Evolutionary conservation across 257 asterid genomes (phyloP).

Genomic region (Solanum tarijense): DNA sequence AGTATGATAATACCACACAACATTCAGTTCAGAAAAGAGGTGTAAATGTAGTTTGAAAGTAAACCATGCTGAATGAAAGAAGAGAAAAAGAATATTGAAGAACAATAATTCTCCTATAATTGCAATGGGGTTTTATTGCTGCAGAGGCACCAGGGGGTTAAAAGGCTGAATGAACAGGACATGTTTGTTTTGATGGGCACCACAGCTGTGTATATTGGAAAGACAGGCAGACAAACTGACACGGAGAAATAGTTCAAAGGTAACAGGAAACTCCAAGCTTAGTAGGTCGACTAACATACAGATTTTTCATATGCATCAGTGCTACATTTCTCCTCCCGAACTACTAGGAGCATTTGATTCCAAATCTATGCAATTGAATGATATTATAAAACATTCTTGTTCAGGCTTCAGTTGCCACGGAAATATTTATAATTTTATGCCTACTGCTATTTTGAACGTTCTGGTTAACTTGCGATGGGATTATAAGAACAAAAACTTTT

Average conservation of each 20-base stretch:
- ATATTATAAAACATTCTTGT: neutral
- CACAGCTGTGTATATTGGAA: neutral
- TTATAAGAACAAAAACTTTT: neutral
- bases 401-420: neutral
- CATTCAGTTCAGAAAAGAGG: neutral
- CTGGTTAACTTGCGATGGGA: neutral
- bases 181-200: neutral
- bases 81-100: neutral
- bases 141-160: neutral
- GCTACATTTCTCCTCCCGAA: neutral
- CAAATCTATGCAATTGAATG: neutral
- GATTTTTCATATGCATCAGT: neutral
- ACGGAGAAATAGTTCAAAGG: neutral
- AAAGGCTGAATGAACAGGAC: neutral
- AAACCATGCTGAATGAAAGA: neutral
- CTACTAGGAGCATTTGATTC: neutral
- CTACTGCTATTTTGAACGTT: neutral
- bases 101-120: neutral
- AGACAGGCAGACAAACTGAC: neutral
- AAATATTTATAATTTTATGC: neutral
- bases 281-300: neutral
- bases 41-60: neutral
- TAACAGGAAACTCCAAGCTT: neutral
- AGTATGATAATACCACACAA: neutral
- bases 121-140: neutral